Conservation (phyloP, 2,329 filamentous ascomycete genomes). For the Coniosporium tulheliwenetii region DNA sequence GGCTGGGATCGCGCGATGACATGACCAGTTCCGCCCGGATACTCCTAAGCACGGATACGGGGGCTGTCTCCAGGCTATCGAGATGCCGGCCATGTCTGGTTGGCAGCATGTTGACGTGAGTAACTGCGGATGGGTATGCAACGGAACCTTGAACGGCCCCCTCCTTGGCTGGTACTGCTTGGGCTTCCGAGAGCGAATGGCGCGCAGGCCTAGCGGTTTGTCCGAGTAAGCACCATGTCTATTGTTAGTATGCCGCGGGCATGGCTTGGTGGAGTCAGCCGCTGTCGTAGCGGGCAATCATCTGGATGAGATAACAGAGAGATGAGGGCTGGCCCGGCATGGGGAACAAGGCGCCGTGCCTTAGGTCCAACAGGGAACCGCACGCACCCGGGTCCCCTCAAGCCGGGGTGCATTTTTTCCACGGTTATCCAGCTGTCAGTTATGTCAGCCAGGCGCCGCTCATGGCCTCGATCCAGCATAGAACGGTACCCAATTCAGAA, state of each 20-base stretch:
- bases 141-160: slow-evolving; percentile 10
- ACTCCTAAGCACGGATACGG: slow-evolving; percentile 15
- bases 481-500: too few relatives aligned
- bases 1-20: slow-evolving; percentile 18
- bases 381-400: too few relatives aligned
- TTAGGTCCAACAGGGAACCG: too few relatives aligned
- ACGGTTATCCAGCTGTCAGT: too few relatives aligned
- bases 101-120: slow-evolving; percentile 24
- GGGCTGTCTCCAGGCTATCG: slow-evolving; percentile 12
- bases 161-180: slow-evolving; percentile 18
- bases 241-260: slow-evolving; percentile 14
- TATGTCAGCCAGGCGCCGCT: too few relatives aligned
- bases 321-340: too few relatives aligned
- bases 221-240: slow-evolving; percentile 20
- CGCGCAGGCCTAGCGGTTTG: slow-evolving; percentile 16
- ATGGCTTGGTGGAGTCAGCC: too few relatives aligned
- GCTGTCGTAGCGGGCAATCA: too few relatives aligned
- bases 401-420: too few relatives aligned
- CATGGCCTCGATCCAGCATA: too few relatives aligned
- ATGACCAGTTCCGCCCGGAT: background rate
- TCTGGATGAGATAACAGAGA: too few relatives aligned
- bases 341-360: too few relatives aligned
- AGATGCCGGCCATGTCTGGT: slow-evolving; percentile 20
- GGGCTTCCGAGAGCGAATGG: slow-evolving; percentile 17
- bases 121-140: slow-evolving; percentile 17